These are phyloP conservation scores for Pseudonectria buxi DNA, from an alignment of 2,329 filamentous ascomycete species.

Conservation along the genomic window DNA sequence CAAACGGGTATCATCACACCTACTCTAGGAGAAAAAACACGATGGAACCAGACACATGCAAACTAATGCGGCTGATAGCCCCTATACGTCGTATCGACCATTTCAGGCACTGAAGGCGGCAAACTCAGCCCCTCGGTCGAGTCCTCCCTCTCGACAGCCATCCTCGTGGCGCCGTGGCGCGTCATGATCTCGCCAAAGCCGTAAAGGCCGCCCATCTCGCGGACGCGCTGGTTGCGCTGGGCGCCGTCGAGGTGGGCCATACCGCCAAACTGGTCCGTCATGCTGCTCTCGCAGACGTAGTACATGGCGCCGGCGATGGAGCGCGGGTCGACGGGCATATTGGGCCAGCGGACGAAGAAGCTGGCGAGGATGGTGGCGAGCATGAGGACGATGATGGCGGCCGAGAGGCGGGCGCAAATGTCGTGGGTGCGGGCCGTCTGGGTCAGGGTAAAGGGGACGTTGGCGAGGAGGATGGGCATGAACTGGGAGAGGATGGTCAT, in stretches of 20 bases:
- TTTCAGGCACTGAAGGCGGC: too few species aligned
- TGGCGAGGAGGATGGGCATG: constrained; percentile 43
- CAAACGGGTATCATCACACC: too few species aligned
- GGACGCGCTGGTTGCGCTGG: constrained; percentile 15
- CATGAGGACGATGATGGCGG: constrained; percentile 36
- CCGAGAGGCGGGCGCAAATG: constrained; percentile 34
- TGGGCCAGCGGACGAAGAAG: constrained; percentile 36
- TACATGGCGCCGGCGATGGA: constrained; percentile 40
- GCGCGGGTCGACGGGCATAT: constrained; percentile 41
- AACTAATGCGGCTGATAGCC: too few species aligned
- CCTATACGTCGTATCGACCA: too few species aligned
- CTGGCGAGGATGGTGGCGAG: constrained; percentile 32
- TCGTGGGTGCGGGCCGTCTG: constrained; percentile 33
- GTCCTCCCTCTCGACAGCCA: constrained; percentile 21
- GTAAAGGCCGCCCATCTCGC: constrained; percentile 17
- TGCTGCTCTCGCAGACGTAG: constrained; percentile 28
- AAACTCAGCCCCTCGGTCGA: constrained; percentile 1
- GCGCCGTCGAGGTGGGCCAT: constrained; percentile 15
- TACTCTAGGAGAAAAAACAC: too few species aligned
- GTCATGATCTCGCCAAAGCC: constrained; percentile 18
- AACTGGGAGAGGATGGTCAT: constrained; percentile 42
- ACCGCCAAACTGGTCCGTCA: constrained; percentile 18
- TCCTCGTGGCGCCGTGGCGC: constrained; percentile 11
- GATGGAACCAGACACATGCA: too few species aligned
- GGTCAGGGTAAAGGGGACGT: constrained; percentile 39